Percentiles rank a stretch among this genome's conserved stretches.
Conservation (phyloP, 2,329 filamentous ascomycete genomes). For the Fusarium proliferatum region DNA sequence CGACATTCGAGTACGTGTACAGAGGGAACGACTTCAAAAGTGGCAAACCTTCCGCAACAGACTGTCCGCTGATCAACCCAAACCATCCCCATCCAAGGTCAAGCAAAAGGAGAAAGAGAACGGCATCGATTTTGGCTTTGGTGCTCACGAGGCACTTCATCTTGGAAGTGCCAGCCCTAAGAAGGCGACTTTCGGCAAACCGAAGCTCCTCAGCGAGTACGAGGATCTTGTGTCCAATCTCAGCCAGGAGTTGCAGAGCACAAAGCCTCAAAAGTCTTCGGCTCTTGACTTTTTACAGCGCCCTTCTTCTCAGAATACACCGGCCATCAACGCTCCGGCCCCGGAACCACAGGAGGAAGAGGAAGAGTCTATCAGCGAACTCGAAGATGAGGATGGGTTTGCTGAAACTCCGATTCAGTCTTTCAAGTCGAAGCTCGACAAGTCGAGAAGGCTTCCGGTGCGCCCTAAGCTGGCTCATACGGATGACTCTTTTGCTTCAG, state of each 20-base stretch:
- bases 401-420: constrained; percentile 39
- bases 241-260: constrained; percentile 54
- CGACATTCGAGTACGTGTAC: constrained; percentile 72
- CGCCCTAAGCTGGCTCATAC: constrained; percentile 45
- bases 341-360: constrained; percentile 28
- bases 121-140: constrained; percentile 66
- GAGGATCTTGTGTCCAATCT: constrained; percentile 55
- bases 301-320: neutral
- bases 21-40: constrained; percentile 74
- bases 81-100: constrained; percentile 39
- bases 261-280: constrained; percentile 26
- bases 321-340: neutral
- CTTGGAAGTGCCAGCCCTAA: constrained; percentile 50
- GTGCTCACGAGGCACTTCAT: constrained; percentile 61
- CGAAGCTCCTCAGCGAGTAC: constrained; percentile 56
- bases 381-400: constrained; percentile 58
- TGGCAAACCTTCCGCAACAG: constrained; percentile 77
- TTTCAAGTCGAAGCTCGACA: constrained; percentile 39
- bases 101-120: constrained; percentile 45
- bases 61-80: constrained; percentile 53
- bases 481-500: constrained; percentile 38
- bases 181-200: constrained; percentile 40
- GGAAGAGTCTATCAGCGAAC: constrained; percentile 58
- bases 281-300: constrained; percentile 41
- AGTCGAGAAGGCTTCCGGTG: constrained; percentile 34